Evolutionary conservation across 495 filamentous ascomycete genomes (phyloP), one percentile per base, ranked within the genome.

Genomic region (Thermothielavioides terrestris): DNA sequence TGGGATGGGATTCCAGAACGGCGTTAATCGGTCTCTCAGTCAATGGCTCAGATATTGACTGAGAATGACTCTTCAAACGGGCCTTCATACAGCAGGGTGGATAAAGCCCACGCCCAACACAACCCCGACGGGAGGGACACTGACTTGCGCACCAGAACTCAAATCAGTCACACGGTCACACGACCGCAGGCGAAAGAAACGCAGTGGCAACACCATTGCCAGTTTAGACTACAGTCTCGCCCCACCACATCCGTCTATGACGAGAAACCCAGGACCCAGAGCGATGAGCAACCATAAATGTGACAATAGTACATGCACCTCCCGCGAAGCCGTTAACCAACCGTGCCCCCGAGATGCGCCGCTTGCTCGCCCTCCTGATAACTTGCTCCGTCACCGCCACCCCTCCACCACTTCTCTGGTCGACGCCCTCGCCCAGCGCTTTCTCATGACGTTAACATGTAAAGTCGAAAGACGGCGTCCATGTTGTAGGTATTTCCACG

Each of bases 251-350:
- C 65, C 64, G 46, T 69, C 61, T 69, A 72, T 67, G 61, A 66
- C 61, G 64, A 62, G 58, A 57, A 48, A 56, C 37, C 39, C 36
- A 37, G 64, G 62, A 63, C 52, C 60, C 57, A 52, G 58, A 57
- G 63, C 64, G 41, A 67, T 68, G 60, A 60, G 58, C 62, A 62
- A 68, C 63, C 68, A 60, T 67, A 64, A n/a, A 69, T 68, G 61
- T 67, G 64, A 69, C 67, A 70, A 69, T 71, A 69, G 60, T 67
- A 65, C 66, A 65, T 66, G 51, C 63, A 58, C 51, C 57, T 53
- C 63, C 60, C 65, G 42, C 51, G 46, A 59, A 63, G 45, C 58
- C 63, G 57, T 58, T 57, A 54, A 53, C 38, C 61, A 42, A 52
- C 53, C 61, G 40, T 51, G 52, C 55, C n/a, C n/a, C 57, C 54